phyloP scores from a whole-genome alignment of 495 filamentous ascomycete species.

The Venustampulla echinocandica region DNA sequence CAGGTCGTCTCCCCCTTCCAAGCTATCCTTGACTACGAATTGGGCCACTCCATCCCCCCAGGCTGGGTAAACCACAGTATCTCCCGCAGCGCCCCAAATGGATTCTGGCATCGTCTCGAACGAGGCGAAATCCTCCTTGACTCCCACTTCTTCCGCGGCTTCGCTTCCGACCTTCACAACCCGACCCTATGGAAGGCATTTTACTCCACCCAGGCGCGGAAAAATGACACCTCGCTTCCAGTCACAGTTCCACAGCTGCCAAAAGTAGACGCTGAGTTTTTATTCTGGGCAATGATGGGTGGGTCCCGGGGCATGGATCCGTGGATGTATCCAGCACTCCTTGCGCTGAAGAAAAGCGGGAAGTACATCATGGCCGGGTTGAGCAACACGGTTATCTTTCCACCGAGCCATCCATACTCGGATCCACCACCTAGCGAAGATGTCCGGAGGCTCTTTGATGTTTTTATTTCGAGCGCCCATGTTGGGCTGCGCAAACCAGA shows the following conservation, averaged over 20 bases:
- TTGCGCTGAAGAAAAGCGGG: conserved; percentile 52
- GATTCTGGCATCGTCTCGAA: conserved; percentile 81
- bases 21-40: conserved; percentile 84
- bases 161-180: conserved; percentile 63
- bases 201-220: conserved; percentile 7
- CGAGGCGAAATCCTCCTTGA: conserved; percentile 65
- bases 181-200: conserved; percentile 52
- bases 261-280: conserved; percentile 62
- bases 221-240: conserved; percentile 10
- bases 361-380: conserved; percentile 70
- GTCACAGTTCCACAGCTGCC: conserved; percentile 53
- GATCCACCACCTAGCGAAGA: conserved; percentile 34
- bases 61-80: conserved; percentile 92
- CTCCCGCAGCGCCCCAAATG: conserved; percentile 63
- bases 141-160: conserved; percentile 64
- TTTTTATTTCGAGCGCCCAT: conserved; percentile 77
- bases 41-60: conserved; percentile 59
- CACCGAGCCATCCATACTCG: conserved; percentile 51
- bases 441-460: conserved; percentile 58
- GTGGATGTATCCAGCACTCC: conserved; percentile 79
- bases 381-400: conserved; percentile 82
- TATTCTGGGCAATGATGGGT: conserved; percentile 94
- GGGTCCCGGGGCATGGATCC: conserved; percentile 63
- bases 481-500: conserved; percentile 86
- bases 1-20: conserved; percentile 89